Evolutionary conservation across 257 asterid genomes (phyloP).

Genomic region (Osmanthus fragrans): DNA sequence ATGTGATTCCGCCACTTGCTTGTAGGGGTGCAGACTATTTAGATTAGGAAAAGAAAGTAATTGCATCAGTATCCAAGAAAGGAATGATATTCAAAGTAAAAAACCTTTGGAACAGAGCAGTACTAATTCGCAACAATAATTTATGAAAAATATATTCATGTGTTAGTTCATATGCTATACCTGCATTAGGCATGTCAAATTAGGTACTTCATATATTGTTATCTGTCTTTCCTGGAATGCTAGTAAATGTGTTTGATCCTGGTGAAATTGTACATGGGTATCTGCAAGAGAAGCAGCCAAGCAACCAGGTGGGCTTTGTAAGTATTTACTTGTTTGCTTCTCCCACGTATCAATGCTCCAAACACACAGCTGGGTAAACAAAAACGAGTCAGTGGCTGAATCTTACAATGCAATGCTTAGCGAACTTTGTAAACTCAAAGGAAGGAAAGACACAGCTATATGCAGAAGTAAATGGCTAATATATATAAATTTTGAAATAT

Average conservation of each 20-base stretch:
- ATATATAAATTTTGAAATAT: neutral
- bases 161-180: conserved; percentile 19
- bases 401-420: neutral
- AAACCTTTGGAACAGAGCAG: neutral
- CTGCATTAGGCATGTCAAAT: conserved; percentile 60
- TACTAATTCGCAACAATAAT: neutral
- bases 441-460: neutral
- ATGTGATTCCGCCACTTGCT: conserved; percentile 64
- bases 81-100: neutral
- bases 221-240: conserved; percentile 69
- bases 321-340: conserved; percentile 52
- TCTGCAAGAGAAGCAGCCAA: conserved; percentile 59
- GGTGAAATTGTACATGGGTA: conserved; percentile 66
- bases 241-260: conserved; percentile 53
- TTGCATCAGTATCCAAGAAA: neutral
- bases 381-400: conserved; percentile 6
- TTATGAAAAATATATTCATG: too few relatives aligned
- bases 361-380: conserved; percentile 50
- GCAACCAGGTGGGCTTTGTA: conserved; percentile 60
- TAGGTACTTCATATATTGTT: conserved; percentile 62
- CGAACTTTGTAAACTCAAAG: neutral
- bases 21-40: conserved; percentile 59
- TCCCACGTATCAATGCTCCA: conserved; percentile 68
- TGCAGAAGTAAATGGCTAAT: neutral
- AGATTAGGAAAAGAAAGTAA: neutral